Evolutionary conservation across 2,329 filamentous ascomycete species (phyloP).

Genomic region (Exophiala viscosa): DNA sequence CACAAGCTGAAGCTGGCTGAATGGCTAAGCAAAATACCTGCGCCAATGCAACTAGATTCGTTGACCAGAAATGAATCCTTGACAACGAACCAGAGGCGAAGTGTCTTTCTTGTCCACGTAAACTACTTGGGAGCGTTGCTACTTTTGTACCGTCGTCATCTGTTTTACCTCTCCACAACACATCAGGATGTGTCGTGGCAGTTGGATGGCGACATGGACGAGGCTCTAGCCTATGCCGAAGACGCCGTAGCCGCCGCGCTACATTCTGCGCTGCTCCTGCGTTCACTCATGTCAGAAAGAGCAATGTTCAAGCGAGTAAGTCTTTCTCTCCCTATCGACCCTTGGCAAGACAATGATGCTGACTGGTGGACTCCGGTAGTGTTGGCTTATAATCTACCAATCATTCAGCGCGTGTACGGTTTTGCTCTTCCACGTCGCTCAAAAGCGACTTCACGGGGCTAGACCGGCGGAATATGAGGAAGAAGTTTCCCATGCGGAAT

Average conservation of each 20-base stretch:
- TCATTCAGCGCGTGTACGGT: constrained; percentile 2
- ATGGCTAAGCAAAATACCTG: background rate
- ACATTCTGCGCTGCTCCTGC: background rate
- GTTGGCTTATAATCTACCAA: constrained; percentile 2
- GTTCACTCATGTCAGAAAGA: background rate
- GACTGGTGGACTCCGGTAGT: background rate
- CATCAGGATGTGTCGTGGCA: background rate
- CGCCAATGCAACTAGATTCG: background rate
- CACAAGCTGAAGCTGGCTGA: background rate
- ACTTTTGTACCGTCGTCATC: constrained; percentile 1
- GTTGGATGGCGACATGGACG: background rate
- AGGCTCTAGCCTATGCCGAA: constrained; percentile 2
- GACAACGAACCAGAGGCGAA: background rate
- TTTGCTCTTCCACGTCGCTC: constrained; percentile 3
- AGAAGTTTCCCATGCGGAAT: background rate
- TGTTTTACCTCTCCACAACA: background rate
- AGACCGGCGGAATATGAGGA: background rate
- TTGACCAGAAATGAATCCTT: background rate
- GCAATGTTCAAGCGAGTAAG: background rate
- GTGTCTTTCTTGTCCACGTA: background rate
- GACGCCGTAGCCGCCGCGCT: background rate
- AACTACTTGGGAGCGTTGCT: constrained; percentile 1
- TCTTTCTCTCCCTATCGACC: too few relatives aligned
- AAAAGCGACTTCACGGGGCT: constrained; percentile 1
- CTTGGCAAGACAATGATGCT: too few relatives aligned